Conservation (phyloP, 2,329 filamentous ascomycete species). For the Monascus ruber region DNA sequence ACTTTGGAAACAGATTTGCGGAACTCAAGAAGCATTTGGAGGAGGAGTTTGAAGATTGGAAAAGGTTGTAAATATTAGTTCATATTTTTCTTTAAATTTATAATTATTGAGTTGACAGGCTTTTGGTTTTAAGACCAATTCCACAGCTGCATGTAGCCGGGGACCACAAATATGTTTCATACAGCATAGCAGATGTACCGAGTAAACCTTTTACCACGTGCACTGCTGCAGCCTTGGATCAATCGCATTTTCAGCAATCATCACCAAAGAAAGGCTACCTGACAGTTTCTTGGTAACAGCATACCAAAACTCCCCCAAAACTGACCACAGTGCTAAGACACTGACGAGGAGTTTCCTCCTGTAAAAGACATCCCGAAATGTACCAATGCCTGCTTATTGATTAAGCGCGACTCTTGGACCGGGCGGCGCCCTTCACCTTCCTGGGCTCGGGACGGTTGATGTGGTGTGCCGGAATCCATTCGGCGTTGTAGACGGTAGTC, state of each 20-base stretch:
- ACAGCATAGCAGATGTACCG: too few relatives aligned
- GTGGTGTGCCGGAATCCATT: slow-evolving; percentile 86
- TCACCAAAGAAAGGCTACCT: slow-evolving; percentile 4
- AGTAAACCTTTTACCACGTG: too few relatives aligned
- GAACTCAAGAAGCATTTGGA: slow-evolving; percentile 64
- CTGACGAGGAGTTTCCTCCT: slow-evolving; percentile 1
- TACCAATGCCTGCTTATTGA: not conserved
- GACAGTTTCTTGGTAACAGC: slow-evolving; percentile 4
- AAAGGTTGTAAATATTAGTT: slow-evolving; percentile 38
- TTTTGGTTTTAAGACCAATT: too few relatives aligned
- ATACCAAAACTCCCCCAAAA: slow-evolving; percentile 1
- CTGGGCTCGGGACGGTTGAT: slow-evolving; percentile 69
- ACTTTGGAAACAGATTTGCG: slow-evolving; percentile 64
- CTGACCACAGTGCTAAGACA: not conserved
- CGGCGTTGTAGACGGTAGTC: slow-evolving; percentile 72
- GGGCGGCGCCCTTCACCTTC: slow-evolving; percentile 43
- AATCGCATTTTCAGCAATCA: slow-evolving; percentile 13
- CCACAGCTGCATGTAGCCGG: too few relatives aligned
- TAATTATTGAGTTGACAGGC: too few relatives aligned
- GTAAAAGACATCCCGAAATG: not conserved
- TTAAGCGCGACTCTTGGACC: slow-evolving; percentile 25
- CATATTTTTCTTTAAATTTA: too few relatives aligned
- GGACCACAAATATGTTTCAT: too few relatives aligned
- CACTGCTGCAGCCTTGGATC: not conserved
- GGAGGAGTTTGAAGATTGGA: slow-evolving; percentile 67